A percentile compares a stretch with the other conserved stretches of the same genome.
Conservation (phyloP, 1,284 basidiomycete species). For the Boletus semigastroideus region DNA sequence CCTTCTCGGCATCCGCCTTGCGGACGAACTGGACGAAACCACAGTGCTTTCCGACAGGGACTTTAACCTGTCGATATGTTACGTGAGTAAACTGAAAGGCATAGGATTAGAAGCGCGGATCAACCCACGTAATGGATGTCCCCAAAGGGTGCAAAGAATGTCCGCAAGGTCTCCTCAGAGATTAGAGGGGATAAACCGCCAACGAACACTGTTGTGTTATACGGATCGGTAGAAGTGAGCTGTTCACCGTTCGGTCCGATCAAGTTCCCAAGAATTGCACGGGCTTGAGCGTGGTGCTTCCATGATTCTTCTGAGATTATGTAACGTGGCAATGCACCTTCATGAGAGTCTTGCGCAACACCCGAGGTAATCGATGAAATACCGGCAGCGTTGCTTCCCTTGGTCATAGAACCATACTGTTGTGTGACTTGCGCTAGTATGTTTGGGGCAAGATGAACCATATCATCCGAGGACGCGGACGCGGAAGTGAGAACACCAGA, state of each 20-base stretch:
- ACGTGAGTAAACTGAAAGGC: slow-evolving; percentile 12
- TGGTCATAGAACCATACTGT: slow-evolving; percentile 43
- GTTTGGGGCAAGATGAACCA: slow-evolving; percentile 42
- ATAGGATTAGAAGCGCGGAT: slow-evolving; percentile 1
- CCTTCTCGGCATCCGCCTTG: slow-evolving; percentile 88
- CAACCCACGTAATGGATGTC: slow-evolving; percentile 84
- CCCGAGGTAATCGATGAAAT: slow-evolving; percentile 42
- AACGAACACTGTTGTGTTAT: slow-evolving; percentile 92
- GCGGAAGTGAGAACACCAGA: slow-evolving; percentile 41
- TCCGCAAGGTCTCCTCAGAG: slow-evolving; percentile 82
- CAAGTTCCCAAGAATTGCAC: slow-evolving; percentile 74
- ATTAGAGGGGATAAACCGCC: slow-evolving; percentile 85
- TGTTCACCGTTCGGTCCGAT: slow-evolving; percentile 84
- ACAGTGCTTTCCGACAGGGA: slow-evolving; percentile 92
- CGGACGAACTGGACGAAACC: slow-evolving; percentile 94
- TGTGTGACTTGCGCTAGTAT: slow-evolving; percentile 47
- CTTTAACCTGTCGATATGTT: slow-evolving; percentile 69
- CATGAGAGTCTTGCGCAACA: slow-evolving; percentile 41
- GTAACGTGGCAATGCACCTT: slow-evolving; percentile 46
- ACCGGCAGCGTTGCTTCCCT: slow-evolving; percentile 29
- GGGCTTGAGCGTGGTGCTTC: slow-evolving; percentile 79
- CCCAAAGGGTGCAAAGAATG: slow-evolving; percentile 87
- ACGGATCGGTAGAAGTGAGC: slow-evolving; percentile 81
- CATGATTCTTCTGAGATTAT: slow-evolving; percentile 71
- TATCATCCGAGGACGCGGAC: slow-evolving; percentile 49